Conservation (phyloP, 2,329 filamentous ascomycete genomes). For the Raffaelea albimanens region DNA sequence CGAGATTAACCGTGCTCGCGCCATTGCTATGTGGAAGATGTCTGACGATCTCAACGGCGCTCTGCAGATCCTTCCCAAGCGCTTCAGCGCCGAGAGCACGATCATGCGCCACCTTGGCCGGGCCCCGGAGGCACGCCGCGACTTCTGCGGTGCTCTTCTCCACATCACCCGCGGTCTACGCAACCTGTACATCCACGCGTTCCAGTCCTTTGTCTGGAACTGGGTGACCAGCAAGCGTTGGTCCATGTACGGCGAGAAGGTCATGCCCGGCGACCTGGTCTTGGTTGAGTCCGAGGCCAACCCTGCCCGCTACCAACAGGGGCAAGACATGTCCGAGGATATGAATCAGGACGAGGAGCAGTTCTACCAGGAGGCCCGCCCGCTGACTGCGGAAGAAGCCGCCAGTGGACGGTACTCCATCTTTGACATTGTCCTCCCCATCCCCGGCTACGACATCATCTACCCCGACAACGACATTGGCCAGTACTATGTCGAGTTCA, state of each 20-base stretch:
- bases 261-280: slow-evolving; percentile 80
- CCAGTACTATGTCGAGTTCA: slow-evolving; percentile 77
- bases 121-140: slow-evolving; percentile 41
- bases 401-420: slow-evolving; percentile 67
- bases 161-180: slow-evolving; percentile 73
- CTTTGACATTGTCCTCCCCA: slow-evolving; percentile 81
- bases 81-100: slow-evolving; percentile 70
- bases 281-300: slow-evolving; percentile 34
- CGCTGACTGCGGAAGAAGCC: slow-evolving; percentile 69
- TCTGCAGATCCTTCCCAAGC: slow-evolving; percentile 60
- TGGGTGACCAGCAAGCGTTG: slow-evolving; percentile 72
- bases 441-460: slow-evolving; percentile 81
- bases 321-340: slow-evolving; percentile 57
- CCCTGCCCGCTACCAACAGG: slow-evolving; percentile 26
- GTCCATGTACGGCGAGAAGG: slow-evolving; percentile 60
- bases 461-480: slow-evolving; percentile 81
- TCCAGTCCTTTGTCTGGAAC: slow-evolving; percentile 95
- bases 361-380: slow-evolving; percentile 49
- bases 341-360: slow-evolving; percentile 33
- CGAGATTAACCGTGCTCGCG: slow-evolving; percentile 68
- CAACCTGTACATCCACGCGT: slow-evolving; percentile 94
- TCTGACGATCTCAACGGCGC: slow-evolving; percentile 51
- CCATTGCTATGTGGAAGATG: slow-evolving; percentile 64
- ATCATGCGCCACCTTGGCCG: slow-evolving; percentile 69
- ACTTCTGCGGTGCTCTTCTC: slow-evolving; percentile 74